Base-by-base conservation (phyloP, 73 alveolate genomes). In the Loxodes magnus region DNA sequence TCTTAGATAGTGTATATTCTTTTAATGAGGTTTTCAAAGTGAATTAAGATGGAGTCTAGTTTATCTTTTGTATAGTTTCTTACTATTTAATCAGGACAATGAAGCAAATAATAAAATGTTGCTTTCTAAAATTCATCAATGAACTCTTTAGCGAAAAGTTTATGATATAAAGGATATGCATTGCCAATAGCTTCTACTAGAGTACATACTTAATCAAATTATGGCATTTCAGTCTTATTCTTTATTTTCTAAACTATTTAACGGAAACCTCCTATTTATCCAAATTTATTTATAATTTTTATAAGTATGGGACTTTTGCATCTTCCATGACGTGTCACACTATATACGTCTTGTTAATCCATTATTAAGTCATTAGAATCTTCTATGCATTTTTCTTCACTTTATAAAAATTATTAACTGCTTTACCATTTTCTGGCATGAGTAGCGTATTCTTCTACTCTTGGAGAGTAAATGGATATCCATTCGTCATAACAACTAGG, bases 401-500 rank as follows among this genome's bases (percentile, higher is more conserved):
- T 7, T 28, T 19, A 23, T 0, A 46, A 26, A 3, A n/a, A n/a
- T n/a, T 33, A 19, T 28, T 55, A 56, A 43, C 66, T 29, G 17
- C 50, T 21, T 20, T 41, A 22, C 39, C 37, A 51, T 26, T 66
- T 66, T 17, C 64, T 26, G 14, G 67, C 80, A 12, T 24, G n/a
- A 21, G 80, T 28, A 33, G 37, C 20, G 41, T 34, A 56, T 26
- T 31, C 15, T 1, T 5, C 21, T 16, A 86, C 59, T 27, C 90
- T 58, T 16, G 97, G 92, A 35, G 71, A 54, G 31, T 36, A 51
- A 29, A 74, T 77, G 19, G 88, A 64, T 35, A 86, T 37, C 72
- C 90, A 68, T 49, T 86, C 97, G 53, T 86, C 97, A 36, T 56
- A 86, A 43, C 59, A 59, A 12, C 57, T 46, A 6, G 71, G 35